Conservation (phyloP, 2,329 filamentous ascomycete genomes). For the Beauveria sp. region DNA sequence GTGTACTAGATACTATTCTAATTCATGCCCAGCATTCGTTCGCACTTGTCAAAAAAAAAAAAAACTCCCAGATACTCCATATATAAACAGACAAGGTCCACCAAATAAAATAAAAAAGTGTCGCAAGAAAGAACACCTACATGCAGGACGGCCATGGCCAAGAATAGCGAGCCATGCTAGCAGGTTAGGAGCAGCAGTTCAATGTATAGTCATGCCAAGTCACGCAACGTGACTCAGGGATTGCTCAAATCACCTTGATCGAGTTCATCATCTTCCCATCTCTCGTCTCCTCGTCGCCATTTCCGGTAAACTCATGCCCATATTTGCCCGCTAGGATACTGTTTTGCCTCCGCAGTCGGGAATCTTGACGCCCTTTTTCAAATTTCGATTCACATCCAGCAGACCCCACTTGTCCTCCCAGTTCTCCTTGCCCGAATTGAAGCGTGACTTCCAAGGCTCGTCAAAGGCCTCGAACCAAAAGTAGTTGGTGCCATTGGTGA, state of each 20-base stretch:
- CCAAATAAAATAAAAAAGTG: neutral
- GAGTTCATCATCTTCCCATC: neutral
- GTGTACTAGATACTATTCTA: constrained; percentile 7
- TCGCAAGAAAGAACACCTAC: neutral
- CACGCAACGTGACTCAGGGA: neutral
- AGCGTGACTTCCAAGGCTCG: constrained; percentile 85
- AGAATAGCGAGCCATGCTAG: neutral
- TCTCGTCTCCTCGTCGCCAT: neutral
- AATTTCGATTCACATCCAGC: constrained; percentile 73
- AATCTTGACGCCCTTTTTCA: constrained; percentile 79
- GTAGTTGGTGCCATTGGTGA: constrained; percentile 80
- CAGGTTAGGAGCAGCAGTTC: neutral
- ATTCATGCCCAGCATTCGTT: neutral
- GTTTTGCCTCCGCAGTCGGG: constrained; percentile 78
- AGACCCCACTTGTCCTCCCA: constrained; percentile 98
- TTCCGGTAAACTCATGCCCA: neutral
- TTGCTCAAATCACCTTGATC: neutral
- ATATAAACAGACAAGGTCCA: neutral
- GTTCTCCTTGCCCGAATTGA: constrained; percentile 58
- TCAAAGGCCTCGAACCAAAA: constrained; percentile 98
- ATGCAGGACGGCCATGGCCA: neutral
- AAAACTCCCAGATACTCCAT: neutral
- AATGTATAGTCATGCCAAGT: neutral
- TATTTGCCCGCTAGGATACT: constrained; percentile 26
- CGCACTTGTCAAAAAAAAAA: neutral